Percentiles rank a stretch among this genome's conserved stretches.
phyloP scores from a whole-genome alignment of 1,284 basidiomycete species.

The Athelia psychrophila region DNA sequence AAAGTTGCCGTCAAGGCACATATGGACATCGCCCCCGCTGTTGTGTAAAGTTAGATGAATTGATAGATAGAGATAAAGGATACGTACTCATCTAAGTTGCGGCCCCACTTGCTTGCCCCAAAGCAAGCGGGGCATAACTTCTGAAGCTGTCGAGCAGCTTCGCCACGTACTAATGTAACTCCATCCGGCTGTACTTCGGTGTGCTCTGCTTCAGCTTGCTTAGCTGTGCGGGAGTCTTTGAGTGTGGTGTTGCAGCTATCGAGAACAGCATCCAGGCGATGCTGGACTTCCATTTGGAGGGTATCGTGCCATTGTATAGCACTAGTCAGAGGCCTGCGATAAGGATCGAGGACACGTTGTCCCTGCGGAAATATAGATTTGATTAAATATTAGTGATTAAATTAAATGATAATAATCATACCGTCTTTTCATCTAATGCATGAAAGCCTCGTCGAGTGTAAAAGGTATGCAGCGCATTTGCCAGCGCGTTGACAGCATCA shows the following conservation, averaged over 20 bases:
- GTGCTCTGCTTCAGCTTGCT: too few relatives aligned
- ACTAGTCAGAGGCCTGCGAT: not conserved
- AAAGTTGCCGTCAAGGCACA: not conserved
- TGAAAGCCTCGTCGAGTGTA: conserved; percentile 15
- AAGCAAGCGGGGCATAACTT: not conserved
- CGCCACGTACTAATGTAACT: too few relatives aligned
- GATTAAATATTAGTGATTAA: not conserved
- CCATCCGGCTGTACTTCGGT: too few relatives aligned
- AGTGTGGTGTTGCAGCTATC: not conserved
- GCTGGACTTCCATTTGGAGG: not conserved
- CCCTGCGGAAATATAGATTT: not conserved
- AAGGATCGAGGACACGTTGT: not conserved
- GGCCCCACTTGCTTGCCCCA: not conserved
- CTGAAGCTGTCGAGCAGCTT: not conserved
- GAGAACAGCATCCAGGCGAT: not conserved
- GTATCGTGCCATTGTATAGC: not conserved
- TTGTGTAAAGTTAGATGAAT: not conserved
- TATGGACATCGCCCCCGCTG: not conserved
- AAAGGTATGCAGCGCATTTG: conserved; percentile 14
- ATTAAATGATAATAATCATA: not conserved
- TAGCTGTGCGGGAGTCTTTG: not conserved
- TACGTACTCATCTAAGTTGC: not conserved
- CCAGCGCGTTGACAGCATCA: conserved; percentile 17
- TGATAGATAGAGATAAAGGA: not conserved
- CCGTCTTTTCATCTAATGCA: conserved; percentile 7